Evolutionary conservation across 2,329 filamentous ascomycete genomes (phyloP), one percentile per base, ranked within the genome.

Genomic region (Trichoderma sp.): DNA sequence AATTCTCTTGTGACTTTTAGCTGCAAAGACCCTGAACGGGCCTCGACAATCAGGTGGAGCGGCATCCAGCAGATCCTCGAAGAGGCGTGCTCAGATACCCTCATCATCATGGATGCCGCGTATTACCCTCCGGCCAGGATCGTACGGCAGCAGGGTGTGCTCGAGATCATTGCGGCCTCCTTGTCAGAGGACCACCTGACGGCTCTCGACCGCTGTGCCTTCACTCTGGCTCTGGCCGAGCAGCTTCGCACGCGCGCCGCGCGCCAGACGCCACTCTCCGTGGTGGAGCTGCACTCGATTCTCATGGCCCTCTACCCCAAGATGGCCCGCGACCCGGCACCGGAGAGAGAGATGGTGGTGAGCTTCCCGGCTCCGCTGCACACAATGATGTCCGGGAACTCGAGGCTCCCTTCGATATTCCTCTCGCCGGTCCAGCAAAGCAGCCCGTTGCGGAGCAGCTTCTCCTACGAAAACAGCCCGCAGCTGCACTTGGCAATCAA

Each of bases 101-200:
- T 87, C 21, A 79, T 87, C 63, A 76, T 87, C 41, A 84, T 87
- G 82, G 85, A 87, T 72, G 80, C 84, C 6, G 81, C 82, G 0
- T 87, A 85, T 70, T 86, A 83, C 60, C 83, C 83, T 1, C 83
- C 82, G 9, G 80, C 82, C 2, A 82, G 79, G 67, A 81, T 84
- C 71, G 76, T 80, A 34, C 81, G 83, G 6, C 80, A 82, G 60
- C 79, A 79, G 56, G 85, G 85, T 2, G 81, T 86, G 9, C 72
- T 87, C 58, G 85, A 87, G 70, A 72, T 87, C 15, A 78, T 87
- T 52, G 83, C 84, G 5, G 84, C 85, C 0, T 82, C 83, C 3
- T 78, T 82, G 1, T 83, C 83, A 7, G 82, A 85, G 64, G 81
- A 84, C 26, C 82, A 85, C 66, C 77, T 78, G 50, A 72, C 76